phyloP scores from a whole-genome alignment of 768 basidiomycete species.

The Tulasnella sp. region DNA sequence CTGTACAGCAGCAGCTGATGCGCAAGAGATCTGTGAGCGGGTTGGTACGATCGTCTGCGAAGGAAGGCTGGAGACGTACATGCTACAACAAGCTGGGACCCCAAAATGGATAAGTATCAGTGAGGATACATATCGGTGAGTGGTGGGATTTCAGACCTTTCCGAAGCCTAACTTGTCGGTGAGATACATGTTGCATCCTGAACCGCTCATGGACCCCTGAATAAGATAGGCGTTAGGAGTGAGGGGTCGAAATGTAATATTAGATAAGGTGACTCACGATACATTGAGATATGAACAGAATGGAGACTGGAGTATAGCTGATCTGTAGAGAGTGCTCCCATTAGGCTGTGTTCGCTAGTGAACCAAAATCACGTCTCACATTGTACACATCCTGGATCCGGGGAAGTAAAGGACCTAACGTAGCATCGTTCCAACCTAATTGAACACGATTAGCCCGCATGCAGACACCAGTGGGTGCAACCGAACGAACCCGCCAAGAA shows the following conservation, averaged over 20 bases:
- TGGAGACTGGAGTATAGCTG: conserved; percentile 15
- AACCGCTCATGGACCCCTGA: conserved; percentile 16
- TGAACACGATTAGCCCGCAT: too few relatives aligned
- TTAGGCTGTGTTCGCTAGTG: too few relatives aligned
- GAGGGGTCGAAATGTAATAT: background rate
- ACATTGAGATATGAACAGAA: conserved; percentile 16
- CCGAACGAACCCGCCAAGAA: conserved; percentile 3
- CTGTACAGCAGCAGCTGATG: conserved; percentile 30
- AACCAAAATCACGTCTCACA: background rate
- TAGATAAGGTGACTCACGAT: conserved; percentile 3
- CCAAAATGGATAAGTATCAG: too few relatives aligned
- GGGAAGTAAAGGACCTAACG: conserved; percentile 9
- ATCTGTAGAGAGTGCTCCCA: background rate
- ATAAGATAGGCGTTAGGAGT: background rate
- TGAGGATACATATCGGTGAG: too few relatives aligned
- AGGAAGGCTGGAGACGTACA: too few relatives aligned
- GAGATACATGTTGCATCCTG: conserved; percentile 14
- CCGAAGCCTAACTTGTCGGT: conserved; percentile 18
- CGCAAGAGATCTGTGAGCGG: background rate
- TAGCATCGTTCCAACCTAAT: conserved; percentile 14
- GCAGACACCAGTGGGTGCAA: too few relatives aligned
- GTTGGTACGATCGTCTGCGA: too few relatives aligned
- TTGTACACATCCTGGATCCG: conserved; percentile 12
- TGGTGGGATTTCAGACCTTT: conserved; percentile 18
- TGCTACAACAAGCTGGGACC: too few relatives aligned